Percentiles rank a stretch among this genome's conserved stretches.
Evolutionary conservation across 352 stramenopile species (phyloP).

Genomic region (Aphanomyces cochlioides): DNA sequence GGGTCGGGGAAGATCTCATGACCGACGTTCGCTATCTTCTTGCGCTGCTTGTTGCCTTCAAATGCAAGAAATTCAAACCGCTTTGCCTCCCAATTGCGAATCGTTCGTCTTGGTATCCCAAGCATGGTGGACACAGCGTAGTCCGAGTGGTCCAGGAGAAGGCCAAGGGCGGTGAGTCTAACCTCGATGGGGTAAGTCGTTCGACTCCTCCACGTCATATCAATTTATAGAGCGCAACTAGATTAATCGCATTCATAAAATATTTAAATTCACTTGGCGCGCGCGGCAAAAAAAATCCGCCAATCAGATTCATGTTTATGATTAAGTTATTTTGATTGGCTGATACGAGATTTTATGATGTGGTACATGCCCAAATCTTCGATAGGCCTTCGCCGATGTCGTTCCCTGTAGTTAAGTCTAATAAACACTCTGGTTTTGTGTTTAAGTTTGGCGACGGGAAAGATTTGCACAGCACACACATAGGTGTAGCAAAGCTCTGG

Average conservation of each 20-base stretch:
- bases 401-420: no score
- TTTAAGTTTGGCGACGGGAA: no score
- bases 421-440: no score
- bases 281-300: no score
- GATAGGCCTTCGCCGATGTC: no score
- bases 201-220: background rate
- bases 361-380: no score
- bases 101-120: background rate
- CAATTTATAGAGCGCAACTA: background rate
- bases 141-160: background rate
- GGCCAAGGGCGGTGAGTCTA: background rate
- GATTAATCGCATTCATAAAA: background rate
- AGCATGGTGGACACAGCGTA: background rate
- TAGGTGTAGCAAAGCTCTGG: no score
- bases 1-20: conserved; percentile 22
- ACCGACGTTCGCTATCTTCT: background rate
- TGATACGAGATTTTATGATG: no score
- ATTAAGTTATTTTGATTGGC: no score
- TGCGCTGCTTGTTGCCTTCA: conserved; percentile 1
- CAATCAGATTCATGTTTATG: no score
- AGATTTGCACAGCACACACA: no score
- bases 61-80: background rate
- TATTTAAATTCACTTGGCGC: background rate
- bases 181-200: background rate
- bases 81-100: background rate